Evolutionary conservation across 2,329 filamentous ascomycete genomes (phyloP), one percentile per base, ranked within the genome.

Genomic region (Diaporthe eres): DNA sequence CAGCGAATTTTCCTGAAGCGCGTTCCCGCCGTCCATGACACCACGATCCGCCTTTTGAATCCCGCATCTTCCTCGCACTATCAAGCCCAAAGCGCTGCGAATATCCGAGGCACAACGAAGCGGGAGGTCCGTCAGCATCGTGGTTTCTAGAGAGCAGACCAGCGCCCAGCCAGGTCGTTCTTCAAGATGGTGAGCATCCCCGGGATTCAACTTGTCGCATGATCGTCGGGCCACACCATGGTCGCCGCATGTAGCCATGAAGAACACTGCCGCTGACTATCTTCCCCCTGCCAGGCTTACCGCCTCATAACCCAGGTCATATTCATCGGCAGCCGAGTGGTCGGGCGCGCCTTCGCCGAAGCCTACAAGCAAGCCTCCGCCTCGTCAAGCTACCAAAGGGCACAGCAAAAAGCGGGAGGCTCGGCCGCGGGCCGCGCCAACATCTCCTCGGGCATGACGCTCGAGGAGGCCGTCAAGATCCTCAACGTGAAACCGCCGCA

Each of bases 391-490:
- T 97, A 97, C 85, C 92, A 93, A 80, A 93, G 93, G 79, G 92
- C 94, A 72, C 92, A 93, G 79, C 90, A 90, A 78, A 94, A 93
- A 81, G 83, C 86, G 73, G 89, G 90, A 79, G 82, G 79, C 49
- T 83, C 83, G 13, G 81, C 55, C 10, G 51, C 86, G 71, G 90
- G 90, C 79, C 82, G 82, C 76, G 80, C 82, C 55, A 83, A 81
- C 76, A 82, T 89, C 77, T 88, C 92, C 39, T 91, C 91, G 7
- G 94, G 95, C 82, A 93, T 98, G 85, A 97, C 95, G 12, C 92
- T 99, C 81, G 95, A 98, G 80, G 97, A 99, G 88, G 97, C 97
- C 72, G 98, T 95, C 91, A 95, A 95, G 86, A 98, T 99, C 82
- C 91, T 99, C 78, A 98, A 99, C 84, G 95, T 99, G 80, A 95